Percentiles rank a stretch among this genome's conserved stretches.
These are phyloP conservation scores for Eucalyptus viminalis DNA, from an alignment of 345 rosid species.

Conservation along the genomic window DNA sequence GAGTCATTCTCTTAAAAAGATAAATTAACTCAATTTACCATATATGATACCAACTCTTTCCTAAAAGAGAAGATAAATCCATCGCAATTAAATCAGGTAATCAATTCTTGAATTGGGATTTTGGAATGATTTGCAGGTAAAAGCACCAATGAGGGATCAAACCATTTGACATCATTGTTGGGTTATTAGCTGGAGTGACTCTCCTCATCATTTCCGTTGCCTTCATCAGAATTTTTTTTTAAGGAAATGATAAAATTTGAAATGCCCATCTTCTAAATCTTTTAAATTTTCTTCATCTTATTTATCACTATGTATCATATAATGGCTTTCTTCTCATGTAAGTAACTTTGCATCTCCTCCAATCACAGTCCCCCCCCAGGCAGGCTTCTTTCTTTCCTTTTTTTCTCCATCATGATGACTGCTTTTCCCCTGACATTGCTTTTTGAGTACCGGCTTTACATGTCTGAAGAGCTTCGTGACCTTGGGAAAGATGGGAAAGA, in stretches of 20 bases:
- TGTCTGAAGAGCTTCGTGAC: background rate
- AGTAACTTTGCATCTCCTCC: background rate
- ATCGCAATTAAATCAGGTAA: background rate
- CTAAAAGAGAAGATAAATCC: background rate
- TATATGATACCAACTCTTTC: too few relatives aligned
- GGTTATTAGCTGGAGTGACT: slow-evolving; percentile 67
- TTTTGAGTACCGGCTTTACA: background rate
- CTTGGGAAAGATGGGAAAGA: background rate
- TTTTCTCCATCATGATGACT: background rate
- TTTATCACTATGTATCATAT: too few relatives aligned
- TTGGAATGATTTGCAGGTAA: background rate
- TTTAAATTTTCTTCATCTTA: background rate
- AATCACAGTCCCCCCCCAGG: background rate
- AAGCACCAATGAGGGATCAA: slow-evolving; percentile 36
- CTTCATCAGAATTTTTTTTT: slow-evolving; percentile 34
- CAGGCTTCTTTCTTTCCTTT: background rate
- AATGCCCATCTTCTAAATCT: background rate
- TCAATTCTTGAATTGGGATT: background rate
- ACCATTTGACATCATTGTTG: slow-evolving; percentile 73
- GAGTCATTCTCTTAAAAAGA: background rate
- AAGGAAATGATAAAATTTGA: slow-evolving; percentile 23
- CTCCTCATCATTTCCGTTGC: slow-evolving; percentile 58
- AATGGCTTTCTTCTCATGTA: background rate
- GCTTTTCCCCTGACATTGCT: background rate
- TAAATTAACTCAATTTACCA: background rate